Evolutionary conservation across 345 rosid species (phyloP).

Genomic region (Lepidium aucheri): DNA sequence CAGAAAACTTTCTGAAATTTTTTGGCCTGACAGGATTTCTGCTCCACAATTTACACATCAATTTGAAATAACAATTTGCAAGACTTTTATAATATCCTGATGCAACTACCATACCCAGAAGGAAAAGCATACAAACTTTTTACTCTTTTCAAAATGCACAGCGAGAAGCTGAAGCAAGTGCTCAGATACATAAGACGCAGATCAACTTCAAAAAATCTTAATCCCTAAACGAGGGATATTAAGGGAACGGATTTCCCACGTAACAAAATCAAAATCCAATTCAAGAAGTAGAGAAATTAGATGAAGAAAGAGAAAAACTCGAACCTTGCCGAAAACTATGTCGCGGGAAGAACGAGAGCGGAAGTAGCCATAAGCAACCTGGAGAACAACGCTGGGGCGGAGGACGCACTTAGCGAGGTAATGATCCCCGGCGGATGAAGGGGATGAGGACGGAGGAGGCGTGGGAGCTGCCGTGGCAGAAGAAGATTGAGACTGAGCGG

Average conservation of each 20-base stretch:
- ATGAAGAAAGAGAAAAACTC: neutral
- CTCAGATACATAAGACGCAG: neutral
- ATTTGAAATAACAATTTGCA: neutral
- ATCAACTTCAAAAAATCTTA: slow-evolving; percentile 12
- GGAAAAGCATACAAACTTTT: neutral
- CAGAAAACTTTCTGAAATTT: neutral
- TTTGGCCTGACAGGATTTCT: neutral
- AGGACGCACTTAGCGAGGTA: slow-evolving; percentile 91
- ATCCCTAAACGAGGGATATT: slow-evolving; percentile 6
- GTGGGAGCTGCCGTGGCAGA: slow-evolving; percentile 39
- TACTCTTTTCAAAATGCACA: neutral
- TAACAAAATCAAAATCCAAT: slow-evolving; percentile 1
- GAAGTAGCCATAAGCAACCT: slow-evolving; percentile 71
- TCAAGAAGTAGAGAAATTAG: neutral
- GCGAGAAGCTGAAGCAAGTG: neutral
- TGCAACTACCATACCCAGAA: slow-evolving; percentile 1
- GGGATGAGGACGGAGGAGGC: slow-evolving; percentile 39
- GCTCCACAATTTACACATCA: neutral
- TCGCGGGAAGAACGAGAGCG: slow-evolving; percentile 62
- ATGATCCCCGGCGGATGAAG: slow-evolving; percentile 41
- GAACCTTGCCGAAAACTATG: slow-evolving; percentile 90
- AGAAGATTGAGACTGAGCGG: slow-evolving; percentile 58
- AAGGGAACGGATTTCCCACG: neutral
- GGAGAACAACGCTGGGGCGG: slow-evolving; percentile 75
- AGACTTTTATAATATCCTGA: neutral